Conservation (phyloP, 352 stramenopile genomes). For the Globisporangium viniferum region DNA sequence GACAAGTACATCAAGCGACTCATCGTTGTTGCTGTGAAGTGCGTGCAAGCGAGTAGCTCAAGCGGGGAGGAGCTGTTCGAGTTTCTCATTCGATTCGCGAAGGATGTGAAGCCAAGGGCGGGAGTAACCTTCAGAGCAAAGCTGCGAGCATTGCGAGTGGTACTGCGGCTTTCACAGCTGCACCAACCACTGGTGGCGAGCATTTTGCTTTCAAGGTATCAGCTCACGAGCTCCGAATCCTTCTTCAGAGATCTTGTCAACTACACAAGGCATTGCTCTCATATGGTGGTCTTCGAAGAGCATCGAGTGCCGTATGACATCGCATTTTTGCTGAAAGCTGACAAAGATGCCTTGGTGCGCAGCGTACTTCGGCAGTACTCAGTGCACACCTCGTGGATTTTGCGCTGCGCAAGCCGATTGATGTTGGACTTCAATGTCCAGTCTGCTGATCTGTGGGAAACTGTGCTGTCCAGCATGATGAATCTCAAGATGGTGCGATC, state of each 20-base stretch:
- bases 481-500: slow-evolving; percentile 45
- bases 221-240: slow-evolving; percentile 5
- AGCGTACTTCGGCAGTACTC: slow-evolving; percentile 45
- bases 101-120: slow-evolving; percentile 34
- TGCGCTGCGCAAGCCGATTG: slow-evolving; percentile 35
- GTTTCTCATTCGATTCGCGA: slow-evolving; percentile 39
- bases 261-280: slow-evolving; percentile 30
- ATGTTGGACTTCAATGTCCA: slow-evolving; percentile 58
- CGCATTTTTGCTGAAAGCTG: slow-evolving; percentile 29
- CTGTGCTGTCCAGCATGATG: slow-evolving; percentile 40
- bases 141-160: slow-evolving; percentile 35
- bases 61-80: slow-evolving; percentile 29
- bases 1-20: slow-evolving; percentile 32
- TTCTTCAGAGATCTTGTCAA: slow-evolving; percentile 37
- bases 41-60: slow-evolving; percentile 18
- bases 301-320: slow-evolving; percentile 49
- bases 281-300: slow-evolving; percentile 56
- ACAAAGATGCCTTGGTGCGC: slow-evolving; percentile 43
- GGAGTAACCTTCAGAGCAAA: slow-evolving; percentile 63
- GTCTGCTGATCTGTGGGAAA: slow-evolving; percentile 43
- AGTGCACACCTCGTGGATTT: slow-evolving; percentile 24
- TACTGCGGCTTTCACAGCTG: slow-evolving; percentile 30
- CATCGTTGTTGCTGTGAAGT: slow-evolving; percentile 26
- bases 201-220: slow-evolving; percentile 25
- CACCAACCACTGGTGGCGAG: slow-evolving; percentile 18